Conservation (phyloP, 139 green algal species). For the Limnomonas spitsbergensis region DNA sequence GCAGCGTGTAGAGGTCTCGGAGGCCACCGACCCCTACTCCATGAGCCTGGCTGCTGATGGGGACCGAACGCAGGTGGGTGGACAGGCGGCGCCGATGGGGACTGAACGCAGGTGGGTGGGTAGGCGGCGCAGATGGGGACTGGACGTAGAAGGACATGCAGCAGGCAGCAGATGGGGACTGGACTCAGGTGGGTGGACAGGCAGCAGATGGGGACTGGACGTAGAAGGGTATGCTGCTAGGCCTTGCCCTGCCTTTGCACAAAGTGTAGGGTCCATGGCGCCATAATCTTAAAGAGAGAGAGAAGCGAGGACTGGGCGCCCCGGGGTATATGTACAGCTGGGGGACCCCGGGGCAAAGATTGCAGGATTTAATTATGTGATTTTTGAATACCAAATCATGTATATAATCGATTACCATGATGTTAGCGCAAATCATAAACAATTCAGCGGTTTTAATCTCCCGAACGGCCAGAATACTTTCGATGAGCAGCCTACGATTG, state of each 20-base stretch:
- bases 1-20: conserved; percentile 37
- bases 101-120: conserved; percentile 28
- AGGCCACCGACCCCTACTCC: conserved; percentile 81
- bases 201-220: conserved; percentile 46
- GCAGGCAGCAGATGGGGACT: conserved; percentile 48
- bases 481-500: too few relatives aligned
- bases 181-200: conserved; percentile 20
- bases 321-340: too few relatives aligned
- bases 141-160: conserved; percentile 20
- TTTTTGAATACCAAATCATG: too few relatives aligned
- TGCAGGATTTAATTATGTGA: too few relatives aligned
- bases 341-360: too few relatives aligned
- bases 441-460: too few relatives aligned
- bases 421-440: too few relatives aligned
- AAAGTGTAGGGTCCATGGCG: too few relatives aligned
- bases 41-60: conserved; percentile 60
- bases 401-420: too few relatives aligned
- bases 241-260: neutral
- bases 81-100: conserved; percentile 45
- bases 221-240: conserved; percentile 1
- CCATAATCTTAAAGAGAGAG: too few relatives aligned
- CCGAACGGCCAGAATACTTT: too few relatives aligned
- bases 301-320: too few relatives aligned
- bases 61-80: conserved; percentile 31
- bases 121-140: conserved; percentile 49